Conservation (phyloP, 805 yeast species). For the Cyberlindnera maclurae region DNA sequence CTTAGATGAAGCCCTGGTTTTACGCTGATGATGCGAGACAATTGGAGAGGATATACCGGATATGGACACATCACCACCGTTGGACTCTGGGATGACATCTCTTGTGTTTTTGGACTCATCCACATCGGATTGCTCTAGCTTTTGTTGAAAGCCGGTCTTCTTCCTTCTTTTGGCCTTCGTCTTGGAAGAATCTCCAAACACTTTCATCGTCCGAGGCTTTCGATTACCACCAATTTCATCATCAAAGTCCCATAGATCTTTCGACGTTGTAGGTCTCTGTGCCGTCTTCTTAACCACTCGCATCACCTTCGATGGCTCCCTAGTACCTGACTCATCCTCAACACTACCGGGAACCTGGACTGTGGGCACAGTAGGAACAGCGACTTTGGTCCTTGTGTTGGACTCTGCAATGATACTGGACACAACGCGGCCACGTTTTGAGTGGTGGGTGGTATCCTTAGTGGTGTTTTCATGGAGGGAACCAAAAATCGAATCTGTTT, state of each 20-base stretch:
- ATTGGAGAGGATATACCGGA: slow-evolving; percentile 16
- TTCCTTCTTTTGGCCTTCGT: slow-evolving; percentile 1
- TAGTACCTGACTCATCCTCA: background rate
- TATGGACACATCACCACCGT: slow-evolving; percentile 5
- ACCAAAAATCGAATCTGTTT: slow-evolving; percentile 9
- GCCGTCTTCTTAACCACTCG: background rate
- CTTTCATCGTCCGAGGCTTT: slow-evolving; percentile 6
- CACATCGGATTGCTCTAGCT: slow-evolving; percentile 6
- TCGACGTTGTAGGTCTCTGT: background rate
- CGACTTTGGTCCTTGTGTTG: slow-evolving; percentile 2
- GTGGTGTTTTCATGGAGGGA: slow-evolving; percentile 14
- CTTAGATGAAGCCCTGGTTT: slow-evolving; percentile 3
- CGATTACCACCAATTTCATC: background rate
- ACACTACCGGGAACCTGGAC: slow-evolving; percentile 10
- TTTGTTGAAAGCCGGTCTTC: slow-evolving; percentile 7
- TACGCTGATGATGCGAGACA: slow-evolving; percentile 4
- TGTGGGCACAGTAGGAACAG: background rate
- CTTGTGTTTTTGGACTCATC: slow-evolving; percentile 1
- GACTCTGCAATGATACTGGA: slow-evolving; percentile 17
- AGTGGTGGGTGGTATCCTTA: slow-evolving; percentile 18
- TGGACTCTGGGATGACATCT: slow-evolving; percentile 5
- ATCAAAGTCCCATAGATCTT: slow-evolving; percentile 22
- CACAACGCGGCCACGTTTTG: slow-evolving; percentile 10
- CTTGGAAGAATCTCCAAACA: background rate
- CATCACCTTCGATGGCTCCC: background rate